These are phyloP conservation scores for Skeletonema costatum DNA, from an alignment of 108 stramenopile species.

Conservation along the genomic window DNA sequence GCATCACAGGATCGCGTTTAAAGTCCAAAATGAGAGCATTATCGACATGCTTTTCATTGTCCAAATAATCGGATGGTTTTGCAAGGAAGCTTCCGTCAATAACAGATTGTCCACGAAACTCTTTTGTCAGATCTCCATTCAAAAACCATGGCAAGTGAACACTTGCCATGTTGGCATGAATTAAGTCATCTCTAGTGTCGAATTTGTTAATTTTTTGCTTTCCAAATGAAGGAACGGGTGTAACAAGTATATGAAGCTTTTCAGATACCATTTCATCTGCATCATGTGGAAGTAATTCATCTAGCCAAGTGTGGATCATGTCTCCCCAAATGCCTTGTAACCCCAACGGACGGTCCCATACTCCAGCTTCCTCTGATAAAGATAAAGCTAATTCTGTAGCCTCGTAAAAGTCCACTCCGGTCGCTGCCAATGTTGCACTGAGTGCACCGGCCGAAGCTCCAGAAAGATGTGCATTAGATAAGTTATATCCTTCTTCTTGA, in stretches of 20 bases:
- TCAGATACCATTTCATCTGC: constrained; percentile 52
- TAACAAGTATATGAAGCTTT: constrained; percentile 62
- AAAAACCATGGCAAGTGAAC: constrained; percentile 93
- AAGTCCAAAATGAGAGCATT: constrained; percentile 65
- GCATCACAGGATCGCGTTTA: constrained; percentile 65
- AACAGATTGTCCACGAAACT: constrained; percentile 58
- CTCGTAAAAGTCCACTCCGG: constrained; percentile 68
- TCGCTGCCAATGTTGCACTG: constrained; percentile 78
- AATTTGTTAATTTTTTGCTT: constrained; percentile 66
- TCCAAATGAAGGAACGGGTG: constrained; percentile 69
- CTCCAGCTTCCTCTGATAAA: constrained; percentile 71
- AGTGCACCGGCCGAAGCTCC: constrained; percentile 92
- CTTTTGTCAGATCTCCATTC: constrained; percentile 67
- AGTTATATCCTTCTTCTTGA: constrained; percentile 66
- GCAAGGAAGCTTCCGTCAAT: constrained; percentile 86
- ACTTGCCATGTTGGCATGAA: constrained; percentile 88
- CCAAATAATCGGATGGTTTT: constrained; percentile 52
- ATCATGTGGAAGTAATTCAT: constrained; percentile 72
- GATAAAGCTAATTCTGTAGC: constrained; percentile 83
- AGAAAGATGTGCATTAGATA: constrained; percentile 43
- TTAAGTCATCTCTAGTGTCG: constrained; percentile 68
- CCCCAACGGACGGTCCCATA: constrained; percentile 82
- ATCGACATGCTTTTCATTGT: constrained; percentile 7
- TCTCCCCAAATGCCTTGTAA: constrained; percentile 90
- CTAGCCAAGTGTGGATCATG: constrained; percentile 85